Evolutionary conservation across 2,329 filamentous ascomycete genomes (phyloP), one percentile per base, ranked within the genome.

Genomic region (Aspergillus hortae): DNA sequence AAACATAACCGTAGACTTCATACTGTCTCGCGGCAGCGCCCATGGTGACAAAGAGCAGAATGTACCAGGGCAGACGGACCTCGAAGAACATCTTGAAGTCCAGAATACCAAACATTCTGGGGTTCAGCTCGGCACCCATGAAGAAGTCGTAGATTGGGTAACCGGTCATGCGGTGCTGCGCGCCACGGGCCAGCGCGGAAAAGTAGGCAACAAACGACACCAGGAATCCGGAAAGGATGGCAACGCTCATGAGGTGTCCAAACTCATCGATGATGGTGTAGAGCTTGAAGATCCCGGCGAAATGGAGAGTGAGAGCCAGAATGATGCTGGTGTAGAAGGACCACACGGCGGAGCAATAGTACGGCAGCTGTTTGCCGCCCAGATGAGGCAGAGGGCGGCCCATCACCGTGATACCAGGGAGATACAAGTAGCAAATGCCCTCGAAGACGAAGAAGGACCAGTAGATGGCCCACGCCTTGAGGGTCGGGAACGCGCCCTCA

Each of bases 11-110:
- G 63, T 92, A 91, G 32, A 80, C 74, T 70, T 96, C 90, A 63
- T 90, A 90, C 71, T 96, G 92, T 56, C 89, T 85, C 41, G 88
- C 84, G 38, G 89, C 90, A 10, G 90, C 83, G 38, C 86, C 90
- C 54, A 88, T 80, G 52, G 86, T 86, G 41, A 92, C 79, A 54
- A 92, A 83, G 65, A 95, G 86, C 42, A 96, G 81, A 60, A 95
- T 92, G 74, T 86, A 96, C 91, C 91, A 96, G 35, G 91, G 91
- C 58, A 96, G 82, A 61, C 91, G 87, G 55, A 96, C 90, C 71
- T 96, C 91, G 66, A 90, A 94, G 76, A 96, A 96, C 90, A 95
- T 94, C 77, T 95, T 95, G 77, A 94, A 90, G 73, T 95, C 90
- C 46, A 95, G 75, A 61, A 90, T 86, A 51, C 86, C 87, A 67